Base-by-base conservation (phyloP, 257 asterid genomes). In the Thymus quinquecostatus region DNA sequence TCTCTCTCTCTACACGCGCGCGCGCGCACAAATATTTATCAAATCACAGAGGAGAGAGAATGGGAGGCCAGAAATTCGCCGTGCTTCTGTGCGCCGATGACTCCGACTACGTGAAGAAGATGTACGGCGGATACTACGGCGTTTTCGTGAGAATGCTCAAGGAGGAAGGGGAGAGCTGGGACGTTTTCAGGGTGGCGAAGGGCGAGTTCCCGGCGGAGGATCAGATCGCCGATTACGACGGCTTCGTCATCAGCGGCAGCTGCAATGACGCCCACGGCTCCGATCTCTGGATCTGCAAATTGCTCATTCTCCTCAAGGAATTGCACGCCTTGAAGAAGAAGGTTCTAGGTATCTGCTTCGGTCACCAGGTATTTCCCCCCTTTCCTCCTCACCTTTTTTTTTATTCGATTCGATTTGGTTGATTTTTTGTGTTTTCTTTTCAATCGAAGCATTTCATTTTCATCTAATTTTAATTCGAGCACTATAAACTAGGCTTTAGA, bases 221-320 rank as follows among this genome's bases (percentile, higher is more conserved):
- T 6, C 92, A 87, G 81, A 86, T 90, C 75, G 83, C 34, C 6
- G 86, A 80, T 12, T 81, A 77, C 67, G 89, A 87, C 32, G 98
- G 98, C 0, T 92, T 87, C 72, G 97, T 90, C 6, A 90, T 92
- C 83, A 88, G 90, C 58, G 98, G 98, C 0, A 92, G 98, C 71
- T 90, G 97, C 75, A 86, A 77, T 77, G 98, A 92, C 81, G 98
- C 98, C 2, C 92, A 90, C 68, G 97, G 94, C 1, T 76, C 77
- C 69, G 98, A 92, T 78, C 62, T 70, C 6, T 92, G 98, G 98
- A 86, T 92, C 89, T 82, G 81, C 47, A 72, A 81, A 33, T 76
- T 92, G 13, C 36, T 92, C 40, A 73, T 44, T 51, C 75, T 92
- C 60, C 88, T 92, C 38, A 82, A 80, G 10, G 83, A 81, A 72